These are phyloP conservation scores for Fraxinus platypoda DNA, from an alignment of 305 asterid genomes.

Conservation along the genomic window DNA sequence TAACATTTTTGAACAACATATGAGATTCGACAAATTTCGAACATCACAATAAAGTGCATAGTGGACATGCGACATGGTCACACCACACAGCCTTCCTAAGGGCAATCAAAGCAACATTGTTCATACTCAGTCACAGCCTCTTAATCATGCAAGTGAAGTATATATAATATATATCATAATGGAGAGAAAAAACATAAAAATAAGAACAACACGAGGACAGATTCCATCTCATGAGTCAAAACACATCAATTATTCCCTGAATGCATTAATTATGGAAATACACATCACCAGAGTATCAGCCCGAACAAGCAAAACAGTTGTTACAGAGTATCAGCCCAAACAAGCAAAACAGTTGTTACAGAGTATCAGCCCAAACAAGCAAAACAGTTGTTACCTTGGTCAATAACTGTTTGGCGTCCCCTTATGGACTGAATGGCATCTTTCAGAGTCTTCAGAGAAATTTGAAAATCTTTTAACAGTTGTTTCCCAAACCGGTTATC, in stretches of 20 bases:
- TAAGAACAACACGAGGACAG: not conserved
- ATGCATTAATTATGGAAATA: not conserved
- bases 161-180: not conserved
- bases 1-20: not conserved
- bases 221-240: not conserved
- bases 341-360: not conserved
- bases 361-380: slow-evolving; percentile 3
- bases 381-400: slow-evolving; percentile 59
- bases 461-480: slow-evolving; percentile 68
- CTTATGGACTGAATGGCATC: slow-evolving; percentile 78
- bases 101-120: not conserved
- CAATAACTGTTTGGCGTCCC: slow-evolving; percentile 88
- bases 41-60: not conserved
- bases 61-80: not conserved
- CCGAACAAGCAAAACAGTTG: too few relatives aligned
- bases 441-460: slow-evolving; percentile 53
- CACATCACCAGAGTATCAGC: not conserved
- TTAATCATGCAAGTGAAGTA: not conserved
- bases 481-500: slow-evolving; percentile 93
- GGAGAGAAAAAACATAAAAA: not conserved
- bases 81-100: not conserved
- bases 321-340: slow-evolving; percentile 32
- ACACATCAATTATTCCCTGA: not conserved
- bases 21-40: not conserved
- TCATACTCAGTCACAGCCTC: not conserved